A percentile compares a stretch with the other conserved stretches of the same genome.
phyloP scores from a whole-genome alignment of 2,329 filamentous ascomycete genomes.

The Aspergillus persii region DNA sequence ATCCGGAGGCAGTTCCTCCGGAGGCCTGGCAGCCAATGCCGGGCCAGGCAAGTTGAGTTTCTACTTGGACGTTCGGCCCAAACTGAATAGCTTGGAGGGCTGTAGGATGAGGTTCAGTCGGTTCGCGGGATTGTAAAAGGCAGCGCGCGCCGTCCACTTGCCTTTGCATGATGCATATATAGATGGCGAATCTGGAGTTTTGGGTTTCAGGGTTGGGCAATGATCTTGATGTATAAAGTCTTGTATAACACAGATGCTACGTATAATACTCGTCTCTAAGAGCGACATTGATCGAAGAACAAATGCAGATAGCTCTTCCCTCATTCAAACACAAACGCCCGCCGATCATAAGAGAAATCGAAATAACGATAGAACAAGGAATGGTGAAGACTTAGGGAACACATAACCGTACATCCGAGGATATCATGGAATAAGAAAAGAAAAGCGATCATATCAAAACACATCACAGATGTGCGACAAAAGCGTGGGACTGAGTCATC shows the following conservation, averaged over 20 bases:
- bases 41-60: slow-evolving; percentile 54
- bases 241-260: slow-evolving; percentile 33
- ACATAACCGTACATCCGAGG: slow-evolving; percentile 28
- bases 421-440: slow-evolving; percentile 31
- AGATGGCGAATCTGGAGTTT: slow-evolving; percentile 29
- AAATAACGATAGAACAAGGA: slow-evolving; percentile 1
- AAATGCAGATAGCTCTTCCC: slow-evolving; percentile 23
- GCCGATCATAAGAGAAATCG: slow-evolving; percentile 1
- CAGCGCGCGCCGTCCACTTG: not conserved
- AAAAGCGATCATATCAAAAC: slow-evolving; percentile 10
- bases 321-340: slow-evolving; percentile 24
- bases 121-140: slow-evolving; percentile 45
- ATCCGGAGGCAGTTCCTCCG: slow-evolving; percentile 26
- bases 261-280: slow-evolving; percentile 32
- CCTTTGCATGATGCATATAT: slow-evolving; percentile 16
- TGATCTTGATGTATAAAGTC: slow-evolving; percentile 29
- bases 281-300: slow-evolving; percentile 8
- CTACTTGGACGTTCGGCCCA: slow-evolving; percentile 64
- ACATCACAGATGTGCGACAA: slow-evolving; percentile 4
- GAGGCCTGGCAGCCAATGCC: slow-evolving; percentile 31
- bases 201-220: slow-evolving; percentile 16
- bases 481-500: slow-evolving; percentile 20
- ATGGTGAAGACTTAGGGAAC: slow-evolving; percentile 17
- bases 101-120: slow-evolving; percentile 55
- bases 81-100: slow-evolving; percentile 63